Base-by-base conservation (phyloP, 2,329 filamentous ascomycete species). In the Fusarium graminum region DNA sequence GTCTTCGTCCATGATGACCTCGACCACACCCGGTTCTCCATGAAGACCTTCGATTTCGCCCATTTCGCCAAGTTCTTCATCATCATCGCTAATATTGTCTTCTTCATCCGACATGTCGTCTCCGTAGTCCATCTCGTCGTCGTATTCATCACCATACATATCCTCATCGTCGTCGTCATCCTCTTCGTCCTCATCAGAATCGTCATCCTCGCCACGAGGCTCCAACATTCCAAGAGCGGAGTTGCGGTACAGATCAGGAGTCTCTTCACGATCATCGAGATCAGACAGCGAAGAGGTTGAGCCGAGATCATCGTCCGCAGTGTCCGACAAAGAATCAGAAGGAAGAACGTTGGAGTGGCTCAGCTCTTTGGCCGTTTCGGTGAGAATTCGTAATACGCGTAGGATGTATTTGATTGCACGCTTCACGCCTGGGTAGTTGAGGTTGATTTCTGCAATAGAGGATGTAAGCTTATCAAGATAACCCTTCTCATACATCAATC, bases 401-500 rank as follows among this genome's bases (percentile, higher is more conserved):
- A 99, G 84, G 52, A 99, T 97, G 77, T 97, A 96, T 80, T 98
- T 99, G 73, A 99, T 93, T 14, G 94, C 94, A 44, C 94, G 89
- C 81, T 97, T 97, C 16, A 96, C 92, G 26, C 92, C 91, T 0
- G 94, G 94, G 78, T 96, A 97, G 70, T 96, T 97, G 63, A 99
- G 86, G 75, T 97, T 95, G 60, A 99, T 91, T 72, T 99, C 96
- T 17, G 95, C 93, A 71, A 99, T 94, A 1, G 96, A 97, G 13
- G 90, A 88, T 3, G 95, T 98, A 59, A 99, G 81, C 45, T 94
- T 91, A 25, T 92, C 87, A 63, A 98, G 90, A 76, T 95, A 97
- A 55, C 96, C 93, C 81, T 98, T 99, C 80, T 99, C 95, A 72
- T 97, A 98, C 95, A 99, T 99, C 61, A 97, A 88, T 69, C 93